Conservation (phyloP, 495 filamentous ascomycete species). For the Amniculicola lignicola region DNA sequence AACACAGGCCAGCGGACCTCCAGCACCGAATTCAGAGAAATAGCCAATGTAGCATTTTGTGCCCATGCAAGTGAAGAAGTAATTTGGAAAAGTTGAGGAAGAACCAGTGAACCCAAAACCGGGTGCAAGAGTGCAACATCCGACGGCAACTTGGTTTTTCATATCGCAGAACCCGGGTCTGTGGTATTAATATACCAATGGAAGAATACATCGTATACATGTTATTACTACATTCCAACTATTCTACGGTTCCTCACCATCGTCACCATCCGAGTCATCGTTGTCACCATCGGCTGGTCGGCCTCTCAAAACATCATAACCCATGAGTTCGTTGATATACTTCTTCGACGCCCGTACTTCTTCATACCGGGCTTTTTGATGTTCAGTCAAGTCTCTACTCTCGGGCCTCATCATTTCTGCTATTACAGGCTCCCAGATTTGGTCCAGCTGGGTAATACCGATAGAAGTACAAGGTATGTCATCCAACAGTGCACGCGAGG, state of each 20-base stretch:
- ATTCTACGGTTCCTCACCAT: slow-evolving; percentile 7
- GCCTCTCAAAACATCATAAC: slow-evolving; percentile 29
- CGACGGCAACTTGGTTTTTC: no score
- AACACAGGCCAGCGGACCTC: no score
- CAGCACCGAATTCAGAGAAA: no score
- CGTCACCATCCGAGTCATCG: slow-evolving; percentile 14
- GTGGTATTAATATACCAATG: no score
- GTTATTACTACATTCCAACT: slow-evolving; percentile 2
- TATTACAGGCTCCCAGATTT: slow-evolving; percentile 28
- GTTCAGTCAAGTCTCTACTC: slow-evolving; percentile 18
- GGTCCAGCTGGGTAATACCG: slow-evolving; percentile 30
- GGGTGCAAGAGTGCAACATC: no score
- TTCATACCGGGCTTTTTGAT: slow-evolving; percentile 16
- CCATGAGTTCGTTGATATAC: slow-evolving; percentile 31
- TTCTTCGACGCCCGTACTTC: slow-evolving; percentile 25
- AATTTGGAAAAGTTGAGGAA: no score
- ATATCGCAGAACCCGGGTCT: no score
- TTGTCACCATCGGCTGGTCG: slow-evolving; percentile 25
- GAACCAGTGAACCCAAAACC: no score
- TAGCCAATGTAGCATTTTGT: no score
- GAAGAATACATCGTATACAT: no score
- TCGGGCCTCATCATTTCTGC: slow-evolving; percentile 19
- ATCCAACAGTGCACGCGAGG: slow-evolving; percentile 22
- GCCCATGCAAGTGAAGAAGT: no score
- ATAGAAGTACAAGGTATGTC: slow-evolving; percentile 29